Percentiles rank a stretch among this genome's conserved stretches.
Evolutionary conservation across 1,139 yeast species (phyloP).

Genomic region (Saccharomyces uvarum): DNA sequence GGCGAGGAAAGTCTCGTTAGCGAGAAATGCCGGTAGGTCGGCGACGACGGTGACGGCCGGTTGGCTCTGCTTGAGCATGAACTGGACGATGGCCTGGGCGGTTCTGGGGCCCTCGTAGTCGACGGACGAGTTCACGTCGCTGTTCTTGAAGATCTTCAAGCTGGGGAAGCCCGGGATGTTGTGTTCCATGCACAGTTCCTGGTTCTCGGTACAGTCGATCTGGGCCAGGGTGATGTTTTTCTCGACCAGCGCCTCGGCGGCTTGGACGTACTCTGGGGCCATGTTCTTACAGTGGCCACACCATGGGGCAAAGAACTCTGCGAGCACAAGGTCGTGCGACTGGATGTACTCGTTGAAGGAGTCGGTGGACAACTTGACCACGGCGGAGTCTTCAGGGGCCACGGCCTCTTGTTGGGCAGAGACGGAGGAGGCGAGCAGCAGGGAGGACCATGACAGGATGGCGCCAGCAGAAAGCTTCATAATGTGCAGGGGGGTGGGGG

Average conservation of each 20-base stretch:
- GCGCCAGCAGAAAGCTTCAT: neutral
- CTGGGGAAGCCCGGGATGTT: constrained; percentile 90
- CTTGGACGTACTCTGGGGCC: constrained; percentile 83
- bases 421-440: constrained; percentile 11
- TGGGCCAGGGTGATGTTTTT: constrained; percentile 75
- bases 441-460: constrained; percentile 2
- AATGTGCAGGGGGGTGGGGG: neutral
- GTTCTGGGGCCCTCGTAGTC: constrained; percentile 83
- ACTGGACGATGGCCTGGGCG: constrained; percentile 66
- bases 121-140: constrained; percentile 37
- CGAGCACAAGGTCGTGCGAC: constrained; percentile 72
- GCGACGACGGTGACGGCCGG: constrained; percentile 65
- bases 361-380: constrained; percentile 62
- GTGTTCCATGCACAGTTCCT: constrained; percentile 65
- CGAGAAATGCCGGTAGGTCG: constrained; percentile 44
- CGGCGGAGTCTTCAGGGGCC: constrained; percentile 81
- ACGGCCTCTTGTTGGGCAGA: constrained; percentile 46
- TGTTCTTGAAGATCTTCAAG: constrained; percentile 72
- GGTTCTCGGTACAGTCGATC: constrained; percentile 86
- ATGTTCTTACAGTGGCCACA: constrained; percentile 96
- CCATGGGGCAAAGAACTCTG: constrained; percentile 99
- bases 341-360: constrained; percentile 58
- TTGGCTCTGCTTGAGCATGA: constrained; percentile 73
- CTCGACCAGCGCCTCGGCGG: constrained; percentile 67
- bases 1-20: constrained; percentile 35